Evolutionary conservation across 345 rosid genomes (phyloP).

Genomic region (Brassica napus): DNA sequence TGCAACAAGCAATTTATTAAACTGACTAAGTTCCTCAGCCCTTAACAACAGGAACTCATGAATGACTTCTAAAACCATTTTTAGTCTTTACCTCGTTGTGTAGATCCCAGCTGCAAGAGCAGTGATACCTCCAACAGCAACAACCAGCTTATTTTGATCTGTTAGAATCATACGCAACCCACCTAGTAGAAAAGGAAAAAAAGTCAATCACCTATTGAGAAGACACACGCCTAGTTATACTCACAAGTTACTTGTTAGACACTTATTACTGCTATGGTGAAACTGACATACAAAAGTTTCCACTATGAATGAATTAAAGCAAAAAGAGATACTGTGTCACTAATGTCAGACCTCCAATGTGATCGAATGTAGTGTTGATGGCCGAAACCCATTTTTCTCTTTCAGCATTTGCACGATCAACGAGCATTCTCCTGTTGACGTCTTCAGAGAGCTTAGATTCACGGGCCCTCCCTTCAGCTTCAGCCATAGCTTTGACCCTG

Average conservation of each 20-base stretch:
- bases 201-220: conserved; percentile 11
- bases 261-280: conserved; percentile 1
- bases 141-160: conserved; percentile 92
- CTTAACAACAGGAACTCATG: neutral
- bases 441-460: conserved; percentile 97
- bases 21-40: conserved; percentile 21
- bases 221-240: conserved; percentile 7
- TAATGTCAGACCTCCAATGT: conserved; percentile 73
- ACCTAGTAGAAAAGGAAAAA: conserved; percentile 46
- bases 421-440: conserved; percentile 77
- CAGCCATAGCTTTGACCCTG: conserved; percentile 89
- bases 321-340: neutral
- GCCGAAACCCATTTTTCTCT: conserved; percentile 98
- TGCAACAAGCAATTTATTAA: conserved; percentile 41
- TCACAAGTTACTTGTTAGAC: neutral
- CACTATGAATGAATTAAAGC: neutral
- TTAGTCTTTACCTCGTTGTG: conserved; percentile 73
- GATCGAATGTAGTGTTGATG: conserved; percentile 89
- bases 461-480: conserved; percentile 98
- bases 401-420: conserved; percentile 98
- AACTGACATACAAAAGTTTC: conserved; percentile 1
- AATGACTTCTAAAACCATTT: conserved; percentile 2
- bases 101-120: conserved; percentile 98
- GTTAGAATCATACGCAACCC: conserved; percentile 89
- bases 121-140: conserved; percentile 92